A percentile compares a stretch with the other conserved stretches of the same genome.
phyloP scores from a whole-genome alignment of 805 yeast species.

The Cyberlindnera veronae region DNA sequence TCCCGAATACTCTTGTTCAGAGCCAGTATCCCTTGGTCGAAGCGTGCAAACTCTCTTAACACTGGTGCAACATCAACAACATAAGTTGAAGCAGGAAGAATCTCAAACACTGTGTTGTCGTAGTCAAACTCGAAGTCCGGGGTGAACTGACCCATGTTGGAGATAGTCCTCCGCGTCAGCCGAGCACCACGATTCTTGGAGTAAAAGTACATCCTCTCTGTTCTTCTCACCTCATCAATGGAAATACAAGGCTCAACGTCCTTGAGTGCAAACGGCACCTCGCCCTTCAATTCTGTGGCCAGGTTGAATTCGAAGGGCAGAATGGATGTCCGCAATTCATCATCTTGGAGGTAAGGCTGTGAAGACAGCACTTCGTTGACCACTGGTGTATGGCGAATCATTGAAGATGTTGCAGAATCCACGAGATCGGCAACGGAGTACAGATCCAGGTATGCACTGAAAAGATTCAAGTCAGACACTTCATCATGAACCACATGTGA shows the following conservation, averaged over 20 bases:
- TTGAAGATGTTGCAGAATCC: constrained; percentile 10
- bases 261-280: constrained; percentile 10
- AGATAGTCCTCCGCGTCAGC: constrained; percentile 14
- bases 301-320: constrained; percentile 40
- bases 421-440: constrained; percentile 17
- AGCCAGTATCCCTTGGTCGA: constrained; percentile 9
- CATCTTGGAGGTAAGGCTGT: constrained; percentile 33
- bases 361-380: constrained; percentile 36
- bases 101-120: constrained; percentile 17
- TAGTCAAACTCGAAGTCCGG: constrained; percentile 7
- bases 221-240: constrained; percentile 3
- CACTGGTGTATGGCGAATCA: constrained; percentile 11
- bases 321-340: constrained; percentile 28
- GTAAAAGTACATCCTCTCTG: constrained; percentile 14
- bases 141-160: constrained; percentile 6
- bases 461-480: not conserved
- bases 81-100: constrained; percentile 9
- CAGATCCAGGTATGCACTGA: constrained; percentile 4
- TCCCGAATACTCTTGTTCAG: constrained; percentile 4
- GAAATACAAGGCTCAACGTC: not conserved
- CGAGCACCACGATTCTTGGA: constrained; percentile 16
- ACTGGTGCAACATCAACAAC: constrained; percentile 24
- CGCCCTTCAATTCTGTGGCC: constrained; percentile 18
- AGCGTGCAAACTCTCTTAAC: constrained; percentile 23
- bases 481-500: constrained; percentile 1